These are phyloP conservation scores for Pseudonitzschia pungens DNA, from an alignment of 108 stramenopile genomes.

Conservation along the genomic window DNA sequence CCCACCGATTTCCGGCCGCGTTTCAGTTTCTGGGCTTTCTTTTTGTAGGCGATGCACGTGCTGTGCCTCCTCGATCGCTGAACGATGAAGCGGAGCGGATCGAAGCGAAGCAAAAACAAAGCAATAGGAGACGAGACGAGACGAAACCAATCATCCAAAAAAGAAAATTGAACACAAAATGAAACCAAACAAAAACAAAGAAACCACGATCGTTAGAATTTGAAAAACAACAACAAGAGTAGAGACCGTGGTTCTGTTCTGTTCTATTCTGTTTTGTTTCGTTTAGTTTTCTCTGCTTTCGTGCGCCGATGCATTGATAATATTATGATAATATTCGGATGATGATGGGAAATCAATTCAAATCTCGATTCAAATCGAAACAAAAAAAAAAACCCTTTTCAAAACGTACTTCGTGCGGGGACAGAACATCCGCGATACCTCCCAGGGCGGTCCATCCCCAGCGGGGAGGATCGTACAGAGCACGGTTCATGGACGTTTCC, in stretches of 20 bases:
- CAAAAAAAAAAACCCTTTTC: no score
- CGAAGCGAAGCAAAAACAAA: background rate
- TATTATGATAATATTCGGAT: no score
- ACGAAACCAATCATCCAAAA: no score
- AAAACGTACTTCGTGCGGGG: conserved; percentile 73
- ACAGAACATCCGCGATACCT: conserved; percentile 58
- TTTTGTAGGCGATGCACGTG: conserved; percentile 20
- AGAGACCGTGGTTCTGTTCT: no score
- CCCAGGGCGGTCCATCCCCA: conserved; percentile 84
- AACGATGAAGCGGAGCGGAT: background rate
- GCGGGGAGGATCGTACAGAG: conserved; percentile 67
- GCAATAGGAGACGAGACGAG: background rate
- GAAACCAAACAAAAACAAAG: no score
- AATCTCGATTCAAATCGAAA: background rate
- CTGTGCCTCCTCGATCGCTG: conserved; percentile 33
- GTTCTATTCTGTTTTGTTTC: no score
- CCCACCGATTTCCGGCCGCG: background rate
- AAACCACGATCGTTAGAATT: no score
- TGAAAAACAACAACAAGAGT: no score
- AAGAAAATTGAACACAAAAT: no score
- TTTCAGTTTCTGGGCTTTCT: conserved; percentile 5
- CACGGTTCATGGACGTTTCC: conserved; percentile 44
- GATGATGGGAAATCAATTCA: conserved; percentile 20
- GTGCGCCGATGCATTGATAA: no score
- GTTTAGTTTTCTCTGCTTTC: no score